Evolutionary conservation across 2,329 filamentous ascomycete species (phyloP).

Genomic region (Ophiocordyceps robertsii): DNA sequence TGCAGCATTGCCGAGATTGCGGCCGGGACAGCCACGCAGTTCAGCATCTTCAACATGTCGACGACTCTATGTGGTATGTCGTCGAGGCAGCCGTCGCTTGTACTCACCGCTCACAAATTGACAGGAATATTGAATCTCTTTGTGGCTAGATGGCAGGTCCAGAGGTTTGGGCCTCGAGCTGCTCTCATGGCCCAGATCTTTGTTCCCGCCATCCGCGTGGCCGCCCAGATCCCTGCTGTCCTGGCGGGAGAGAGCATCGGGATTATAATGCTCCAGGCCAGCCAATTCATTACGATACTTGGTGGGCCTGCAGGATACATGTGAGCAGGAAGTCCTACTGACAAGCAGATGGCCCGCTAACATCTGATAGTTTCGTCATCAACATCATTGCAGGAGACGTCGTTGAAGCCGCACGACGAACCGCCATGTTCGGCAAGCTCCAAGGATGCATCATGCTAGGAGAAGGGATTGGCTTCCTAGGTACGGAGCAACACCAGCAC

Average conservation of each 20-base stretch:
- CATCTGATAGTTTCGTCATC: conserved; percentile 34
- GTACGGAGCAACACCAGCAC: conserved; percentile 17
- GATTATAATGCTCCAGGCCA: conserved; percentile 55
- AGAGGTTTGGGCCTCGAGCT: conserved; percentile 47
- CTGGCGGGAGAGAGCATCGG: conserved; percentile 44
- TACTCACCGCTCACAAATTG: neutral
- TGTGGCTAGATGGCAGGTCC: conserved; percentile 52
- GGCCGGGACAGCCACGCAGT: conserved; percentile 47
- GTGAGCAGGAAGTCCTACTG: conserved; percentile 11
- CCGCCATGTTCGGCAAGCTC: conserved; percentile 50
- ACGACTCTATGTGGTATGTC: conserved; percentile 49
- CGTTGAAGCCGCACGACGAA: conserved; percentile 44
- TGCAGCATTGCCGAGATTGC: conserved; percentile 51
- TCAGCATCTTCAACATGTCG: conserved; percentile 51
- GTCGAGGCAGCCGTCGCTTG: no score
- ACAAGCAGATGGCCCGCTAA: neutral
- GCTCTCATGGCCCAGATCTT: conserved; percentile 50
- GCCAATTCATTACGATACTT: conserved; percentile 53
- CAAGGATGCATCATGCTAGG: conserved; percentile 57
- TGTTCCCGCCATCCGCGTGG: conserved; percentile 49
- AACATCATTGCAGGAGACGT: conserved; percentile 58
- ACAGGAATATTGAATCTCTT: conserved; percentile 47
- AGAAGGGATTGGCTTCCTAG: conserved; percentile 47
- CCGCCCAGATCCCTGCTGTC: conserved; percentile 52
- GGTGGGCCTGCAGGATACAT: conserved; percentile 59